These are phyloP conservation scores for Mycena vulgaris DNA, from an alignment of 768 basidiomycete species.

Conservation along the genomic window DNA sequence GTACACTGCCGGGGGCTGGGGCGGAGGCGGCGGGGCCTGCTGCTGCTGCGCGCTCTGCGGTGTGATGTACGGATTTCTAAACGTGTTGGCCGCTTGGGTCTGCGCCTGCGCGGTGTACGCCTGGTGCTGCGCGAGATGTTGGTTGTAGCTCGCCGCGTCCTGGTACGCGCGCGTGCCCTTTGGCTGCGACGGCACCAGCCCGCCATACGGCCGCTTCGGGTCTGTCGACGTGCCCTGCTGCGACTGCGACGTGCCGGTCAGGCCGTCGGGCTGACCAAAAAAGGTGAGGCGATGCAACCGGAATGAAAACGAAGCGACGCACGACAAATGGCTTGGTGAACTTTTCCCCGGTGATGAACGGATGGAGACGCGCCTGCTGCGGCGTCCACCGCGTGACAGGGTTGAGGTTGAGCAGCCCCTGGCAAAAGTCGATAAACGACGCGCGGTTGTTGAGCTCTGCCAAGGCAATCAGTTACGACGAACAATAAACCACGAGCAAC, in stretches of 20 bases:
- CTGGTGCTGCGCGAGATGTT: constrained; percentile 95
- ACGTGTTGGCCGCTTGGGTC: constrained; percentile 79
- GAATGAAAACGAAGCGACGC: constrained; percentile 48
- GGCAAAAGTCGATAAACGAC: constrained; percentile 98
- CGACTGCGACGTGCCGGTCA: constrained; percentile 45
- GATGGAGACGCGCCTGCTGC: constrained; percentile 95
- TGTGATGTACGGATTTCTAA: constrained; percentile 87
- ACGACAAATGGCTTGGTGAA: constrained; percentile 90
- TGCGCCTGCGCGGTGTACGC: constrained; percentile 91
- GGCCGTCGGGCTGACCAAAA: constrained; percentile 66
- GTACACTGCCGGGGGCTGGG: constrained; percentile 44
- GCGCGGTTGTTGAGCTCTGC: constrained; percentile 94
- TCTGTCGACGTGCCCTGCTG: constrained; percentile 58
- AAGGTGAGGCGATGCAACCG: constrained; percentile 4
- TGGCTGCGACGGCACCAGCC: constrained; percentile 90
- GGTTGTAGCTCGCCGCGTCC: constrained; percentile 95
- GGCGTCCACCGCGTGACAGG: constrained; percentile 98
- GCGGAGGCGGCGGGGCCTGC: constrained; percentile 42
- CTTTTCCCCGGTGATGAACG: constrained; percentile 98
- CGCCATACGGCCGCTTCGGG: constrained; percentile 93
- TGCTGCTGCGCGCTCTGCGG: constrained; percentile 57
- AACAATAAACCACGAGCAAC: constrained; percentile 37
- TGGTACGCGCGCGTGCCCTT: constrained; percentile 90
- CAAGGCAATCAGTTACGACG: constrained; percentile 12
- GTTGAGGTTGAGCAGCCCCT: constrained; percentile 93